Evolutionary conservation across 352 stramenopile species (phyloP), one percentile per base, ranked within the genome.

Genomic region (Peronospora destructor): DNA sequence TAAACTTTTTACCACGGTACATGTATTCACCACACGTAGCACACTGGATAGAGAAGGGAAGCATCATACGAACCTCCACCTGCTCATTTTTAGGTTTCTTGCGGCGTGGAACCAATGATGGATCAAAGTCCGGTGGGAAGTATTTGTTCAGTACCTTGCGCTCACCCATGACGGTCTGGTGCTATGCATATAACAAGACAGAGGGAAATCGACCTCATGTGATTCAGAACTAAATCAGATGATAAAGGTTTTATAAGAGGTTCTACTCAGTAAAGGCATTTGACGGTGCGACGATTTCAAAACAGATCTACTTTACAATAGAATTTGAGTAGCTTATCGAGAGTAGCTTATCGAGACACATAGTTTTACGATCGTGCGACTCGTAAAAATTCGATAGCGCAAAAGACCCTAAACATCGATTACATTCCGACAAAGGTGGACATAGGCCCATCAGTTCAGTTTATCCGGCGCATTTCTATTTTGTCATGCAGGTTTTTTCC

Each of bases 101-200:
- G 23, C 84, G 78, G 8, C 87, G 75, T 6, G 94, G 95, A 44
- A 99, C 82, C 41, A 98, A 79, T 53, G 84, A 87, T 45, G 95
- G 95, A 81, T 99, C 97, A 66, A 99, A 99, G 74, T 99, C 95
- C 59, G 95, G 84, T 9, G 95, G 95, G 76, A 99, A 98, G 76
- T 99, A 99, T 72, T 99, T 98, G 83, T 98, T 98, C 21, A 99
- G 73, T 43, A 99, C 96, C 77, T 99, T 99, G 53, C 97, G 91
- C 77, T 99, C 97, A 61, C 96, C 97, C 97, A 99, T 32, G 19
- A 21, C 19, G 19, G 19, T 21, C 19, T 21, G 3, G 19, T 21
- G 19, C 19, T 21, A 21, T 21, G 19, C 1, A 21, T 21, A 21
- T 21, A 21, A 21, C 19, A 21, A 21, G 19, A 21, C 3, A 21